A percentile compares a stretch with the other conserved stretches of the same genome.
phyloP scores from a whole-genome alignment of 768 basidiomycete species.

The Tricholoma terreum region DNA sequence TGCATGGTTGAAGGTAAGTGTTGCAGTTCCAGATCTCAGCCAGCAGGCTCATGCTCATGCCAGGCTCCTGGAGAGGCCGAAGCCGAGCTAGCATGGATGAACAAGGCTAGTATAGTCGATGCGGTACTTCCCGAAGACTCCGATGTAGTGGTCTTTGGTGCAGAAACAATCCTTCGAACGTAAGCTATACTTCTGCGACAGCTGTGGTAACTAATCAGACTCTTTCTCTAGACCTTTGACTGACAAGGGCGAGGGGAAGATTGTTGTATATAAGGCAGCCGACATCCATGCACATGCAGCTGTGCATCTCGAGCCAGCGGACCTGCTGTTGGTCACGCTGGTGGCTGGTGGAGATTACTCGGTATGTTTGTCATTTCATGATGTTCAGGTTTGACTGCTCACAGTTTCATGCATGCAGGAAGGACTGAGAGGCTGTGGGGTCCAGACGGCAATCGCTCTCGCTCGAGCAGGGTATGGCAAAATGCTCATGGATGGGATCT shows the following conservation, averaged over 20 bases:
- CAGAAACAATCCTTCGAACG: background rate
- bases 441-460: background rate
- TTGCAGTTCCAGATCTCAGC: background rate
- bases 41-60: background rate
- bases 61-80: too few species aligned
- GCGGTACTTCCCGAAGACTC: conserved; percentile 7
- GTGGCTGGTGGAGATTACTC: conserved; percentile 6
- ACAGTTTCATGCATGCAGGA: too few species aligned
- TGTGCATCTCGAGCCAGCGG: background rate
- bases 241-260: background rate
- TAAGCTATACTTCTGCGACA: background rate
- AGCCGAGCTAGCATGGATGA: conserved; percentile 11
- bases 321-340: conserved; percentile 6
- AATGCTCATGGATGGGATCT: too few species aligned
- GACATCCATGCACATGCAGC: background rate
- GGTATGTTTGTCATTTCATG: too few species aligned
- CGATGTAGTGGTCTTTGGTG: conserved; percentile 7
- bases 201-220: too few species aligned
- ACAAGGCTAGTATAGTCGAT: background rate
- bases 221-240: too few species aligned
- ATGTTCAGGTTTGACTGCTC: too few species aligned
- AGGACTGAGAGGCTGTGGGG: conserved; percentile 1
- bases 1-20: conserved; percentile 2
- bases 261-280: background rate
- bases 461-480: conserved; percentile 3